A percentile compares a stretch with the other conserved stretches of the same genome.
Conservation (phyloP, 208 protist species). For the Leishmania tropica region DNA sequence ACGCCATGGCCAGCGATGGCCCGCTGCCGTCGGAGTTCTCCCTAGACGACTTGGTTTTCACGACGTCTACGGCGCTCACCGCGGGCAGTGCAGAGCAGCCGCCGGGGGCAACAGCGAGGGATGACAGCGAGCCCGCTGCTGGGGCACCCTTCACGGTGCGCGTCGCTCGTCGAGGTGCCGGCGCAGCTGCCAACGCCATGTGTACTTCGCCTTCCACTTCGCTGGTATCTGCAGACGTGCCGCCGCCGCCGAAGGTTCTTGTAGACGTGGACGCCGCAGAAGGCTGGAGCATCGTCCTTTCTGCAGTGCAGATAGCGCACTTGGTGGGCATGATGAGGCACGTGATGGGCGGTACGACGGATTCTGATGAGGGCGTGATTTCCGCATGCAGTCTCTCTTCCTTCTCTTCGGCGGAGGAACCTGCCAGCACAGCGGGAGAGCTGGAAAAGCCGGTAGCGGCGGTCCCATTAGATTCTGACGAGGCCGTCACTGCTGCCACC, state of each 20-base stretch:
- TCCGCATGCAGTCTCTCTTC: background rate
- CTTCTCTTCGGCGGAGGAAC: background rate
- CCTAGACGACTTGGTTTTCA: slow-evolving; percentile 27
- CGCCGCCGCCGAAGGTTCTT: slow-evolving; percentile 10
- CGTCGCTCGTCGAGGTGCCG: slow-evolving; percentile 15
- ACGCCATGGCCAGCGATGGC: slow-evolving; percentile 26
- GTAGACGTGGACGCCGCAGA: slow-evolving; percentile 22
- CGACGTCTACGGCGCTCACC: slow-evolving; percentile 15
- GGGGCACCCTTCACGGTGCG: slow-evolving; percentile 25
- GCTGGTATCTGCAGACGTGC: background rate
- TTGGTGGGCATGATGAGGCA: slow-evolving; percentile 10
- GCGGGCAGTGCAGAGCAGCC: background rate
- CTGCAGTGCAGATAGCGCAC: slow-evolving; percentile 22
- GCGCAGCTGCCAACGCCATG: background rate
- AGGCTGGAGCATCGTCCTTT: slow-evolving; percentile 30
- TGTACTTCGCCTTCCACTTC: background rate
- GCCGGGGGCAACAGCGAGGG: background rate
- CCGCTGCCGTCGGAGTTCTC: slow-evolving; percentile 23
- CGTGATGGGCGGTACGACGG: slow-evolving; percentile 1
- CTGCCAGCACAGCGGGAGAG: background rate
- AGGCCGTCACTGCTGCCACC: slow-evolving; percentile 14
- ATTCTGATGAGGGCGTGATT: background rate
- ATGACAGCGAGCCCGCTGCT: background rate
- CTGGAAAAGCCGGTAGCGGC: background rate
- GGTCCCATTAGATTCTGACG: slow-evolving; percentile 9